Percentiles rank a stretch among this genome's conserved stretches.
Evolutionary conservation across 306 rosid species (phyloP).

Genomic region (Glycine latifolia): DNA sequence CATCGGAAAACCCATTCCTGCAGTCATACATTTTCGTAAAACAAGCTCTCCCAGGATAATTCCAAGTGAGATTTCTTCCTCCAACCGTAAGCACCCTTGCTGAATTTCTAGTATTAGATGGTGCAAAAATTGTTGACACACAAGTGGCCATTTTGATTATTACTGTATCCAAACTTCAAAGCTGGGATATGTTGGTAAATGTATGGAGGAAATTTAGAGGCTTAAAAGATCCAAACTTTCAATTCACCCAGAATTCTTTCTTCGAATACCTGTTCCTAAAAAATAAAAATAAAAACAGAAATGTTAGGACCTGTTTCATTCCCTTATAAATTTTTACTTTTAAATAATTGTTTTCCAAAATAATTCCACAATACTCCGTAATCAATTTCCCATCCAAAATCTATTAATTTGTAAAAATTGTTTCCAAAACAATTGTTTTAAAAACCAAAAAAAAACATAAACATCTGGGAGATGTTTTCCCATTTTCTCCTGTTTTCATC

Average conservation of each 20-base stretch:
- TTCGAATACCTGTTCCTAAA: slow-evolving; percentile 56
- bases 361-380: background rate
- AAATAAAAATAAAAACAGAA: background rate
- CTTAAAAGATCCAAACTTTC: slow-evolving; percentile 45
- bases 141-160: slow-evolving; percentile 59
- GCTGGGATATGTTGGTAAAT: slow-evolving; percentile 31
- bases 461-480: background rate
- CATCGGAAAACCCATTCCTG: slow-evolving; percentile 50
- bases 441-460: background rate
- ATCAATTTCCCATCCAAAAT: background rate
- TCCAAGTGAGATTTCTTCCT: slow-evolving; percentile 53
- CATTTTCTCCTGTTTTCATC: background rate
- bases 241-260: slow-evolving; percentile 49
- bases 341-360: background rate
- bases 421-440: background rate
- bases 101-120: slow-evolving; percentile 58
- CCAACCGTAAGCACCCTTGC: slow-evolving; percentile 54
- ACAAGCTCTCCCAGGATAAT: slow-evolving; percentile 52
- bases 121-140: slow-evolving; percentile 57
- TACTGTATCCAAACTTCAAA: slow-evolving; percentile 36
- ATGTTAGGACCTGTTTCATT: background rate
- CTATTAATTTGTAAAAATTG: background rate
- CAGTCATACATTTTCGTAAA: slow-evolving; percentile 53
- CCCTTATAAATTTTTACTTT: background rate
- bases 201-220: slow-evolving; percentile 3